A percentile compares a stretch with the other conserved stretches of the same genome.
phyloP scores from a whole-genome alignment of 768 basidiomycete species.

The Leccinum subtestaceum region DNA sequence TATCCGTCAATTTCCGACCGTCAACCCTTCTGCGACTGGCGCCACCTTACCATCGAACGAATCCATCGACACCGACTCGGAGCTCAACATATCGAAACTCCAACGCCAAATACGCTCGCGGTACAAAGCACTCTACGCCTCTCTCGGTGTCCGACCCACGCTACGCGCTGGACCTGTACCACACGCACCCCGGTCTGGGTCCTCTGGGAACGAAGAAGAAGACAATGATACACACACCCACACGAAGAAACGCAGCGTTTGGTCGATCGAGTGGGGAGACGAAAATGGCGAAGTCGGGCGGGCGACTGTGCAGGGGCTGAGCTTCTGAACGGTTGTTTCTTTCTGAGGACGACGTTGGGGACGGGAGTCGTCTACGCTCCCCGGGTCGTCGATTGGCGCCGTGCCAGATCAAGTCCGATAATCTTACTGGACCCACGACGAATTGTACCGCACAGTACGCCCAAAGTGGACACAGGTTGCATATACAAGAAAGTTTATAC shows the following conservation, averaged over 20 bases:
- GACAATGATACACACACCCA: neutral
- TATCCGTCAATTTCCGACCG: conserved; percentile 70
- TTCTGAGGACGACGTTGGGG: neutral
- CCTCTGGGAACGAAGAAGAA: neutral
- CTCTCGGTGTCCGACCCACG: conserved; percentile 63
- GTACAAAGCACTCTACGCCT: conserved; percentile 84
- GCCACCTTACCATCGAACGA: conserved; percentile 4
- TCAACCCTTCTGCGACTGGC: conserved; percentile 55
- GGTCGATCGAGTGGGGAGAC: neutral
- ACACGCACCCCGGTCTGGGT: neutral
- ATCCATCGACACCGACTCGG: conserved; percentile 29
- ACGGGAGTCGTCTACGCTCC: neutral
- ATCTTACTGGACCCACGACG: too few relatives aligned
- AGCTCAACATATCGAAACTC: conserved; percentile 68
- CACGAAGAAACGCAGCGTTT: conserved; percentile 2
- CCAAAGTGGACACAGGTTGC: neutral
- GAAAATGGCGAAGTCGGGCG: neutral
- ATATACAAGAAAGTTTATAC: neutral
- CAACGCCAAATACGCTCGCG: conserved; percentile 83
- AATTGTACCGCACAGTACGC: too few relatives aligned
- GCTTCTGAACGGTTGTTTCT: conserved; percentile 8
- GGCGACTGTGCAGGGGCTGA: conserved; percentile 15
- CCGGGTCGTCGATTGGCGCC: too few relatives aligned
- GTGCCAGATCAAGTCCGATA: too few relatives aligned
- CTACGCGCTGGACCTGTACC: conserved; percentile 24